Conservation (phyloP, 176 grass and related monocot genomes). For the Lolium perenne region DNA sequence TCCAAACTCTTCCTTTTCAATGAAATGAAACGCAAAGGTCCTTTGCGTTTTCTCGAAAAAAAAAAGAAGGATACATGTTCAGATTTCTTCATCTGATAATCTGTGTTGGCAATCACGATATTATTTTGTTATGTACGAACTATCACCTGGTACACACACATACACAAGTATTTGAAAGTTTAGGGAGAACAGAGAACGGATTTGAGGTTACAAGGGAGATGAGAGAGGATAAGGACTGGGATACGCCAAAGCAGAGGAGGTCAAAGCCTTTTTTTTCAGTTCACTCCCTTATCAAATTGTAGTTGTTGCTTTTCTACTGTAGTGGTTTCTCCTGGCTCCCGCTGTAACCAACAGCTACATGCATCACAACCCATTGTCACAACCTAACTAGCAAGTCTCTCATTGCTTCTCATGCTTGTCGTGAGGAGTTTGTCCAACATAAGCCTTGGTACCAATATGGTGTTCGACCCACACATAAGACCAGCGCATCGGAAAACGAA, state of each 20-base stretch:
- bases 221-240: neutral
- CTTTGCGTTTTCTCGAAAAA: too few relatives aligned
- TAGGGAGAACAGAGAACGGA: neutral
- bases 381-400: neutral
- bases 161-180: neutral
- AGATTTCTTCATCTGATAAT: neutral
- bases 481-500: neutral
- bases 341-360: neutral
- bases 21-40: too few relatives aligned
- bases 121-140: conserved; percentile 7
- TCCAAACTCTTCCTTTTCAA: too few relatives aligned
- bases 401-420: neutral
- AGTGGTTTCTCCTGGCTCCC: neutral
- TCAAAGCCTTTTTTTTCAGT: neutral
- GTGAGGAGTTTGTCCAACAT: neutral
- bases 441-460: neutral
- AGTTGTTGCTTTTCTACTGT: neutral
- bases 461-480: neutral
- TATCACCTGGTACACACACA: neutral
- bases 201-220: neutral
- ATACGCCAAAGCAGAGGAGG: neutral
- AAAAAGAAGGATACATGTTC: neutral
- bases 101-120: neutral
- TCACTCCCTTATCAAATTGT: neutral
- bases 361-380: neutral